Evolutionary conservation across 805 yeast genomes (phyloP), one percentile per base, ranked within the genome.

Genomic region (Candida montana): DNA sequence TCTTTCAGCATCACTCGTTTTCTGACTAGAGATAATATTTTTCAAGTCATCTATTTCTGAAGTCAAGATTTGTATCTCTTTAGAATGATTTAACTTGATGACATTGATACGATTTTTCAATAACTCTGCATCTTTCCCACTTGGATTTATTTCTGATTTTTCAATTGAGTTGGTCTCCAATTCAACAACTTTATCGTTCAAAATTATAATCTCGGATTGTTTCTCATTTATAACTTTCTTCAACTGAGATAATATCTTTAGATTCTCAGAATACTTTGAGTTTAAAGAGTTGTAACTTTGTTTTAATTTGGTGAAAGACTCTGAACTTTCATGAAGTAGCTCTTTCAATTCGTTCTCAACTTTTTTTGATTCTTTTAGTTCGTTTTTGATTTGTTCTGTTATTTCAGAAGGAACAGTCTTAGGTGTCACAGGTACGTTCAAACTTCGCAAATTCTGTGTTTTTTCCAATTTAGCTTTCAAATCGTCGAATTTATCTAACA

Each of bases 1-100:
- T n/a, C 39, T 35, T 28, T 46, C 49, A 31, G 47, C 50, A 7
- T 27, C 15, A 11, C n/a, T 18, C 15, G 24, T 7, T 18, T 13
- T 32, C 7, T 42, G 15, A 17, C 43, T 33, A 11, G 35, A 26
- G 5, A 26, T 8, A 5, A 8, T 11, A 26, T 5, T 4, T 26
- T 42, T 45, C 20, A 54, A 33, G 8, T 39, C 33, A 8, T 42
- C 50, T 28, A 54, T 47, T 23, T 51, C 51, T 7, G 12, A 13
- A 2, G 45, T 44, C 4, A 53, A 33, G 8, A 27, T 36, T 13
- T 50, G 53, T 23, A 57, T 23, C 17, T 56, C 59, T 28, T 46
- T 51, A 0, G 55, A 34, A 23, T 55, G 58, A 24, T 49, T 55
- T 27, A 46, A 20, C 18, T 51, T 56, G 5, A 50, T 47, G 15